phyloP scores from a whole-genome alignment of 805 yeast species.

The Cyberlindnera suaveolens region DNA sequence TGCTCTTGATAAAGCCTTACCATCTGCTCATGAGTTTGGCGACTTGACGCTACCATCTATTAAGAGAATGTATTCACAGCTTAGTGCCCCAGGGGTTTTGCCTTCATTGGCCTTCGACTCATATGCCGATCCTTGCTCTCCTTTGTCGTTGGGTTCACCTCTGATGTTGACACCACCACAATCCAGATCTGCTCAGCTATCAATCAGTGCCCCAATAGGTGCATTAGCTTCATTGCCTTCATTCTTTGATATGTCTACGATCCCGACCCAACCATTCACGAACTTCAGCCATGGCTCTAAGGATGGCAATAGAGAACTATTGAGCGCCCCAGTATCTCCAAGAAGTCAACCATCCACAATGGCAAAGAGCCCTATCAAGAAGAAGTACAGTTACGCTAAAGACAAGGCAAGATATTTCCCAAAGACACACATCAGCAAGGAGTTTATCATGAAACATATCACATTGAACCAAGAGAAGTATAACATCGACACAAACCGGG shows the following conservation, averaged over 20 bases:
- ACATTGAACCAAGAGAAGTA: conserved; percentile 4
- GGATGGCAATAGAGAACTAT: too few relatives aligned
- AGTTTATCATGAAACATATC: conserved; percentile 12
- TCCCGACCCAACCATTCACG: too few relatives aligned
- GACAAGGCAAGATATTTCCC: conserved; percentile 7
- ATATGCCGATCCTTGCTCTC: too few relatives aligned
- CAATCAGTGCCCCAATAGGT: too few relatives aligned
- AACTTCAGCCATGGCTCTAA: too few relatives aligned
- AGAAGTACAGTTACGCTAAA: not conserved
- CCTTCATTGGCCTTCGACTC: too few relatives aligned
- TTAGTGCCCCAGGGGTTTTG: not conserved
- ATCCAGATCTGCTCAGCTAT: too few relatives aligned
- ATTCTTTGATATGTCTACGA: too few relatives aligned
- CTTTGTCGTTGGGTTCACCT: too few relatives aligned
- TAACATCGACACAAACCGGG: conserved; percentile 1
- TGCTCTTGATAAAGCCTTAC: not conserved
- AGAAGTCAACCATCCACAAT: not conserved
- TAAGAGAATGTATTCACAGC: not conserved
- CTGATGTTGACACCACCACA: too few relatives aligned
- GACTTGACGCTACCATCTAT: not conserved
- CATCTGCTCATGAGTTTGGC: conserved; percentile 2
- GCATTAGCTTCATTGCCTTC: too few relatives aligned
- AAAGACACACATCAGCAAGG: conserved; percentile 3
- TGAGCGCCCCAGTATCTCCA: not conserved
- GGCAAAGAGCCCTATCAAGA: not conserved